phyloP scores from a whole-genome alignment of 768 basidiomycete genomes.

The Pholiota molesta region DNA sequence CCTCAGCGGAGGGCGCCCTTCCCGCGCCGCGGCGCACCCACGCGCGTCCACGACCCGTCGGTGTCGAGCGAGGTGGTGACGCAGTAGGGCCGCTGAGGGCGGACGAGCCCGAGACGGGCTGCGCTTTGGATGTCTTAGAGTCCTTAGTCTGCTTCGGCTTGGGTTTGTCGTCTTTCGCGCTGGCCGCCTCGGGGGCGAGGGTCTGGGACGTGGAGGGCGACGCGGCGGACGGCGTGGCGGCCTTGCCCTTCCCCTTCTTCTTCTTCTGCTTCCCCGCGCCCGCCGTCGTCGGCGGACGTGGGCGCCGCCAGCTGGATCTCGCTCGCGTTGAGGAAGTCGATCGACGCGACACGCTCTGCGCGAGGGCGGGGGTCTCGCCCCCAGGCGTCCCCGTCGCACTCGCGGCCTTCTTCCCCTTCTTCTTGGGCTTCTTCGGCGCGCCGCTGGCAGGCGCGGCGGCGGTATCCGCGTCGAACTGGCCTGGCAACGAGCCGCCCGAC shows the following conservation, averaged over 20 bases:
- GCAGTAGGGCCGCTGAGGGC: conserved; percentile 25
- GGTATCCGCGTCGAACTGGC: conserved; percentile 1
- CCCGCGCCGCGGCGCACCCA: conserved; percentile 49
- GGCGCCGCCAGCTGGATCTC: conserved; percentile 9
- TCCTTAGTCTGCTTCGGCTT: conserved; percentile 9
- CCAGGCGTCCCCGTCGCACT: conserved; percentile 4
- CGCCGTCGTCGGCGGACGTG: conserved; percentile 6
- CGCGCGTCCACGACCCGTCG: conserved; percentile 73
- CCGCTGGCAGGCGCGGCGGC: background rate
- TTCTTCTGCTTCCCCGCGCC: conserved; percentile 21
- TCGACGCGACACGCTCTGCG: conserved; percentile 6
- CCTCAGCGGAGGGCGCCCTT: conserved; percentile 28
- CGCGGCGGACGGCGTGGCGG: conserved; percentile 14
- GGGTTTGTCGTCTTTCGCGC: conserved; percentile 12
- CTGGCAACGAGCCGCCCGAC: background rate
- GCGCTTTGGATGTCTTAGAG: conserved; percentile 3
- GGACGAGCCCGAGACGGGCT: conserved; percentile 15
- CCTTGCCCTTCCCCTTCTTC: conserved; percentile 43
- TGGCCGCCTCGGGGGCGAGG: conserved; percentile 19
- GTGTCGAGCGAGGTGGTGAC: conserved; percentile 48
- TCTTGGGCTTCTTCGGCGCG: background rate
- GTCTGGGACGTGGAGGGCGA: conserved; percentile 10
- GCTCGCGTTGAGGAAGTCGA: conserved; percentile 10
- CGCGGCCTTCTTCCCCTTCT: background rate
- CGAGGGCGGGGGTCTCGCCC: background rate